phyloP scores from a whole-genome alignment of 2,329 filamentous ascomycete species.

The Fusarium illudens region DNA sequence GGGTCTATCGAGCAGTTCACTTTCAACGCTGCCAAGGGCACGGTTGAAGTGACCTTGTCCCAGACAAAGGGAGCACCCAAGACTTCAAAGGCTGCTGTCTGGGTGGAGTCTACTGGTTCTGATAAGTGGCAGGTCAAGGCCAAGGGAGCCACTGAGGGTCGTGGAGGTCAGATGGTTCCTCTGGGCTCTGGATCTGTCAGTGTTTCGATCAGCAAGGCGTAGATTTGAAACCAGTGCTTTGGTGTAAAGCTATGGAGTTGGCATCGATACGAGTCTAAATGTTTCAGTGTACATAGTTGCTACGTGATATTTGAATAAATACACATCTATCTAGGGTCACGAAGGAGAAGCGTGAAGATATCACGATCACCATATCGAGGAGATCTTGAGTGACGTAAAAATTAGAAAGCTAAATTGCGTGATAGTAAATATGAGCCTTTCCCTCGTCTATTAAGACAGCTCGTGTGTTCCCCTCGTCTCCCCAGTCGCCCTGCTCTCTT shows the following conservation, averaged over 20 bases:
- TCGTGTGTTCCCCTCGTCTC: neutral
- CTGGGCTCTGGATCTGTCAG: neutral
- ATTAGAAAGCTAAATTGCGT: neutral
- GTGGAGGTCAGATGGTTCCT: slow-evolving; percentile 36
- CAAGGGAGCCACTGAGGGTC: neutral
- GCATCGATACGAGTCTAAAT: accelerated
- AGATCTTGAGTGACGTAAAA: neutral
- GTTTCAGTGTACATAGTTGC: neutral
- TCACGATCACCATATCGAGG: neutral
- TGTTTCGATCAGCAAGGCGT: slow-evolving; percentile 1
- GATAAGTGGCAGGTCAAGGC: slow-evolving; percentile 17
- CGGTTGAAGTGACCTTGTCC: slow-evolving; percentile 39
- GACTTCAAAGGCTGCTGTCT: slow-evolving; percentile 45
- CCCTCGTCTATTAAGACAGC: neutral
- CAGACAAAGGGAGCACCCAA: slow-evolving; percentile 43
- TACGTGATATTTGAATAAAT: neutral
- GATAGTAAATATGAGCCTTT: neutral
- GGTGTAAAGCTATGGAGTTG: neutral
- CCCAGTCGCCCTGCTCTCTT: neutral
- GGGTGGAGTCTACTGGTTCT: slow-evolving; percentile 46
- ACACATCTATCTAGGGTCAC: too few species aligned
- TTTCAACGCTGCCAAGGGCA: slow-evolving; percentile 36
- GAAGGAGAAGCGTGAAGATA: neutral
- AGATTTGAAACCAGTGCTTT: neutral
- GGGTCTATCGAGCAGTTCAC: slow-evolving; percentile 52